Conservation (phyloP, 257 asterid genomes). For the Gentiana macrophylla region DNA sequence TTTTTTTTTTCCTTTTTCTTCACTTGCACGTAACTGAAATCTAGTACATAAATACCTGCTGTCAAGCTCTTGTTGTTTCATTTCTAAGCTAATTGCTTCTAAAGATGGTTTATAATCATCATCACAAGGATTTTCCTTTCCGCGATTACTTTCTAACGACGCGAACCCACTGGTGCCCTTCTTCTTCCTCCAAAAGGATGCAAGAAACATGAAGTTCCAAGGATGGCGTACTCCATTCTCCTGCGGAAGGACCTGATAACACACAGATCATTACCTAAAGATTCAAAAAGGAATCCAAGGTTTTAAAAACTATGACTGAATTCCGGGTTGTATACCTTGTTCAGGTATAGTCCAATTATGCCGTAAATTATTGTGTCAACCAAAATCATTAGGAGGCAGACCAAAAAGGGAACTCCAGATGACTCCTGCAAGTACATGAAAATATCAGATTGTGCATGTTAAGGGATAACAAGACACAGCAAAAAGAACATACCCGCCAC, state of each 20-base stretch:
- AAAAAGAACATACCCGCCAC: conserved; percentile 66
- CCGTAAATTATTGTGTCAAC: conserved; percentile 64
- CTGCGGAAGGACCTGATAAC: conserved; percentile 60
- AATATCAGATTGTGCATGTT: conserved; percentile 14
- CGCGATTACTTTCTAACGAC: conserved; percentile 29
- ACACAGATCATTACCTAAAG: not conserved
- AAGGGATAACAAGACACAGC: conserved; percentile 8
- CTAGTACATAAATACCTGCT: conserved; percentile 69
- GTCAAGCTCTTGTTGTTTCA: conserved; percentile 94
- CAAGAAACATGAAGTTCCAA: conserved; percentile 41
- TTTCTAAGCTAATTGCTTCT: conserved; percentile 75
- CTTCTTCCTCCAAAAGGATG: conserved; percentile 38
- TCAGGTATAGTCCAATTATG: conserved; percentile 69
- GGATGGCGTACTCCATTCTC: conserved; percentile 45
- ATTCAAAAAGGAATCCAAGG: not conserved
- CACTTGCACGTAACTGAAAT: too few species aligned
- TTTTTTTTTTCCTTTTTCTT: too few species aligned
- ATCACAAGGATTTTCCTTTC: conserved; percentile 19
- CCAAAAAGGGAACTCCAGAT: conserved; percentile 82
- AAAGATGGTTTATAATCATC: conserved; percentile 40
- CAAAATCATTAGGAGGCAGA: conserved; percentile 87
- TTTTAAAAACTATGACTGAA: conserved; percentile 1
- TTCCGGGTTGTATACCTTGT: conserved; percentile 58
- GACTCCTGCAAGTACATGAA: conserved; percentile 52
- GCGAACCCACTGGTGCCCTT: conserved; percentile 31